Conservation (phyloP, 345 rosid species). For the Brassica carinata region DNA sequence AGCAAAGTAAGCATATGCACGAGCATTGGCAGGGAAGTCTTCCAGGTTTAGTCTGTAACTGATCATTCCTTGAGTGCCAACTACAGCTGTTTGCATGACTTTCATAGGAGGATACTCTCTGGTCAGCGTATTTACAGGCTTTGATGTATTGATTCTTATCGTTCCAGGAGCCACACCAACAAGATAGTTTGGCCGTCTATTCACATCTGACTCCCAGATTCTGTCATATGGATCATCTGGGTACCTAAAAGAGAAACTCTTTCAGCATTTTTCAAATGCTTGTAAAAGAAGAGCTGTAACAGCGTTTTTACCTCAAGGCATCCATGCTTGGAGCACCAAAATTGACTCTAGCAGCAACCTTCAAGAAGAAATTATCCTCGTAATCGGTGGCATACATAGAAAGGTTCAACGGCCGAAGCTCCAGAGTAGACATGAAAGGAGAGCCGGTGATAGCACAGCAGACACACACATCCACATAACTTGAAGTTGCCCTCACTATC, state of each 20-base stretch:
- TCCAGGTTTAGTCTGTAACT: constrained; percentile 89
- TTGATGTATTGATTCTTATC: constrained; percentile 65
- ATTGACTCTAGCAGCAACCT: constrained; percentile 90
- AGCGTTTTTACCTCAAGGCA: constrained; percentile 69
- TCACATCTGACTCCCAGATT: constrained; percentile 93
- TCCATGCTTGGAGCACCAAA: constrained; percentile 78
- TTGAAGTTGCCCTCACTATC: constrained; percentile 79
- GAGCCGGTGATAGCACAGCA: constrained; percentile 91
- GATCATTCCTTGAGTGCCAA: constrained; percentile 71
- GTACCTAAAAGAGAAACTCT: constrained; percentile 58
- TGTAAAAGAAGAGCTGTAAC: constrained; percentile 18
- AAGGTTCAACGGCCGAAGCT: constrained; percentile 81
- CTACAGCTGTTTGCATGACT: constrained; percentile 97
- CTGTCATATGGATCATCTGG: constrained; percentile 99
- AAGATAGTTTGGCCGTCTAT: constrained; percentile 76
- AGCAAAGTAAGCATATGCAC: constrained; percentile 91
- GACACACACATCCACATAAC: constrained; percentile 76
- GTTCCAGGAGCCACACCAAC: constrained; percentile 91
- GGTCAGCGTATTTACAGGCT: constrained; percentile 55
- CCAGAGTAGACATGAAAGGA: constrained; percentile 89
- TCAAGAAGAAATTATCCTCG: constrained; percentile 80
- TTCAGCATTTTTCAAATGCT: too few species aligned
- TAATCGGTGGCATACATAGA: constrained; percentile 90
- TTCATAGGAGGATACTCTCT: constrained; percentile 96
- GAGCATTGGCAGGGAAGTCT: constrained; percentile 93